These are phyloP conservation scores for Epicoccum nigrum DNA, from an alignment of 2,329 filamentous ascomycete species.

Conservation along the genomic window DNA sequence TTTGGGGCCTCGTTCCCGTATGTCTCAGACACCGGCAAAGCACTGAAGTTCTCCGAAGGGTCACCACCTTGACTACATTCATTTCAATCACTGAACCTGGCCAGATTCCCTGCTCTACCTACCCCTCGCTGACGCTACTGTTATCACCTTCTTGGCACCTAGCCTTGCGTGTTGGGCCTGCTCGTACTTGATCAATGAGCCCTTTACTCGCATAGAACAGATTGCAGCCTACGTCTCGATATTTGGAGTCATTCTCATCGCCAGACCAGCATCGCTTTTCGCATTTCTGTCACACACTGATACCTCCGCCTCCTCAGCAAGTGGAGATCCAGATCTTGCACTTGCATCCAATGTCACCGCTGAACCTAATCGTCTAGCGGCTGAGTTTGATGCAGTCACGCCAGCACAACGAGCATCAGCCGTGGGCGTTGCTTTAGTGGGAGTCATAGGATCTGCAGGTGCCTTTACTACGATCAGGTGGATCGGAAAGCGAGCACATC, in stretches of 20 bases:
- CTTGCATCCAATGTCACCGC: slow-evolving; percentile 41
- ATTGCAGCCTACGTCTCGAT: slow-evolving; percentile 77
- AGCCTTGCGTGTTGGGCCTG: slow-evolving; percentile 81
- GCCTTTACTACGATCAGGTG: slow-evolving; percentile 78
- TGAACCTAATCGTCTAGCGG: slow-evolving; percentile 31
- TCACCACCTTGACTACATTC: too few relatives aligned
- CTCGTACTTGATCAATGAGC: slow-evolving; percentile 75
- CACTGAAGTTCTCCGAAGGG: neutral
- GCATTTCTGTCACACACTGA: slow-evolving; percentile 33
- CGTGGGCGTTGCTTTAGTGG: slow-evolving; percentile 73
- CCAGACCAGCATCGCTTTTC: slow-evolving; percentile 69
- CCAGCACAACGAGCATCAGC: slow-evolving; percentile 71
- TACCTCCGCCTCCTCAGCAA: slow-evolving; percentile 20
- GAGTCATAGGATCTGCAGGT: slow-evolving; percentile 75
- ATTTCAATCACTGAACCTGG: slow-evolving; percentile 12
- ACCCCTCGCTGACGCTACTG: slow-evolving; percentile 83
- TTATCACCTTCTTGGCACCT: slow-evolving; percentile 85
- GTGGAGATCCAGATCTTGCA: slow-evolving; percentile 3
- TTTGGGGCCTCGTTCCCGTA: neutral
- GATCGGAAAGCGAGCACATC: slow-evolving; percentile 80
- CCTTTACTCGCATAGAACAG: slow-evolving; percentile 78
- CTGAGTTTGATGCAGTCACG: slow-evolving; percentile 56
- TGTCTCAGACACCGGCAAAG: neutral
- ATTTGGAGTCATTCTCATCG: slow-evolving; percentile 81
- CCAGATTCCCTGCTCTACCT: slow-evolving; percentile 74